These are phyloP conservation scores for Hypoxylon sp. DNA, from an alignment of 2,329 filamentous ascomycete species.

Conservation along the genomic window DNA sequence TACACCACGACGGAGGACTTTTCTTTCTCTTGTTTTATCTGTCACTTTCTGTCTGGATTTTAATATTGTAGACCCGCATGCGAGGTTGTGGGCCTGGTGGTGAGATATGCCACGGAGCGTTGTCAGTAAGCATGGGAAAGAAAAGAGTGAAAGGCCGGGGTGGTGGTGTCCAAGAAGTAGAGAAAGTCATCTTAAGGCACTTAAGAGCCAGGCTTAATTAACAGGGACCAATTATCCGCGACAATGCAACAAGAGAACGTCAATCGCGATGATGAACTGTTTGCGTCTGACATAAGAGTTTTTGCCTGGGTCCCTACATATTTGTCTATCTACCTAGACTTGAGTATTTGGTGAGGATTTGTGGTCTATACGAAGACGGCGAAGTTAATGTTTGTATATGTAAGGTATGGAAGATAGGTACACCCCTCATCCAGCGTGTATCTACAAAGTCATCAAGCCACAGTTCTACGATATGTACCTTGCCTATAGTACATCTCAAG, in stretches of 20 bases:
- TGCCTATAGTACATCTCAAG: background rate
- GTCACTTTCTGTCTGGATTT: constrained; percentile 44
- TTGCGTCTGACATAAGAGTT: background rate
- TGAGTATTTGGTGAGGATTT: background rate
- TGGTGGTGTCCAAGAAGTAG: constrained; percentile 37
- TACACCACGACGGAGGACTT: constrained; percentile 37
- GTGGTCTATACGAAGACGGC: background rate
- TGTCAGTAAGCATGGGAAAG: constrained; percentile 28
- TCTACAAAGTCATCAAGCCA: background rate
- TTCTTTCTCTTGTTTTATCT: constrained; percentile 39
- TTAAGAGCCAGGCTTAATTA: constrained; percentile 42
- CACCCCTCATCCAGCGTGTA: too few species aligned
- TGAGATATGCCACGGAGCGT: constrained; percentile 15
- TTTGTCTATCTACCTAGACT: background rate
- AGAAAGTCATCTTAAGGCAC: constrained; percentile 22
- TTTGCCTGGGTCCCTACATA: background rate
- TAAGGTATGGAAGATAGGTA: background rate
- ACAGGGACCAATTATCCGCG: constrained; percentile 36
- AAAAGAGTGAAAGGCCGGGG: constrained; percentile 19
- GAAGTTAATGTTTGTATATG: background rate
- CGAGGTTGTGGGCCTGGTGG: constrained; percentile 22
- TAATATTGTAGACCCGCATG: constrained; percentile 45
- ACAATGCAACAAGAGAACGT: constrained; percentile 26
- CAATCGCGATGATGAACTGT: constrained; percentile 6
- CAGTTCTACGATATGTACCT: background rate